A percentile compares a stretch with the other conserved stretches of the same genome.
Evolutionary conservation across 2,329 filamentous ascomycete species (phyloP).

Genomic region (Trichoderma sp.): DNA sequence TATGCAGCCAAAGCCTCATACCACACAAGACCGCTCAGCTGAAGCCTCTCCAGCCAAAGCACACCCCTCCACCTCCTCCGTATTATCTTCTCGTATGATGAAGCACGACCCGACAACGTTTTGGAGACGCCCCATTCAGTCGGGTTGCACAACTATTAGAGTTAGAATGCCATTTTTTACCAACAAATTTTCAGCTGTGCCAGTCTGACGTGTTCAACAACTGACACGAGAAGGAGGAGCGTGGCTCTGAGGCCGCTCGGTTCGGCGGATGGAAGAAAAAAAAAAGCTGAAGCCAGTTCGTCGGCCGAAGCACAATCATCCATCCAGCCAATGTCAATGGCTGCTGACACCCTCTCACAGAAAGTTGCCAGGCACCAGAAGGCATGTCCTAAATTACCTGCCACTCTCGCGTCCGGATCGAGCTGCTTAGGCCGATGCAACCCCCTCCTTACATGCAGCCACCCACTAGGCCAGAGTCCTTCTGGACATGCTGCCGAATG

Average conservation of each 20-base stretch:
- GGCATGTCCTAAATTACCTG: background rate
- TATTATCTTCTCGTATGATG: slow-evolving; percentile 14
- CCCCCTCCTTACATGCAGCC: slow-evolving; percentile 7
- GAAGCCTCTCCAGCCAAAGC: background rate
- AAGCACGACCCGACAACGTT: slow-evolving; percentile 13
- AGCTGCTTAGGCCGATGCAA: slow-evolving; percentile 1
- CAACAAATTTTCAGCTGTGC: background rate
- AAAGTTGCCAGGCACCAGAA: slow-evolving; percentile 1
- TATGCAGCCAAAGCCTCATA: slow-evolving; percentile 4
- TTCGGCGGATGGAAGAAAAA: background rate
- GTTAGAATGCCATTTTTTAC: background rate
- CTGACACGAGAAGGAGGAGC: background rate
- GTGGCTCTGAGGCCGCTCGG: background rate
- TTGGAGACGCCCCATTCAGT: background rate
- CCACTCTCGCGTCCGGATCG: background rate
- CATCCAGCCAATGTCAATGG: slow-evolving; percentile 14
- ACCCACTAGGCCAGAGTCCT: background rate
- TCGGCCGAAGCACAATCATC: background rate
- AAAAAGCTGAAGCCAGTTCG: background rate
- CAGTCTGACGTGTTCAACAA: slow-evolving; percentile 11
- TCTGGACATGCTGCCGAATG: slow-evolving; percentile 8
- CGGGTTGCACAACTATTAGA: background rate
- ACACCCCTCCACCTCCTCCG: slow-evolving; percentile 8
- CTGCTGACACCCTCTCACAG: slow-evolving; percentile 7
- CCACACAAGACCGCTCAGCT: background rate